Conservation (phyloP, 345 rosid species). For the Chamaenerion angustifolium region DNA sequence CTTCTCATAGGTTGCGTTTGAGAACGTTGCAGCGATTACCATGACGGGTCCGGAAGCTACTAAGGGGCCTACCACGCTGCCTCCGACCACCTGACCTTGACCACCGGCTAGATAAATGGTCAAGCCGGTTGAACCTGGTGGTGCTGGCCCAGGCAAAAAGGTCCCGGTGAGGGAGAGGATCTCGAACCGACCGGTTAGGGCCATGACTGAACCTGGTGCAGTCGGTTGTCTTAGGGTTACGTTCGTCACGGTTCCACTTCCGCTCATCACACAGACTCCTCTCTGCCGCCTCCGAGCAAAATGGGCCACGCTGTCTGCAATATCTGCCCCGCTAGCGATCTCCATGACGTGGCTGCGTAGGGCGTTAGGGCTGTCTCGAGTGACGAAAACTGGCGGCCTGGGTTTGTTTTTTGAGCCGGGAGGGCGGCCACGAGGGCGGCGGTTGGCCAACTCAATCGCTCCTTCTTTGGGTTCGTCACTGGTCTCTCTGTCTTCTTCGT, state of each 20-base stretch:
- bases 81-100: constrained; percentile 51
- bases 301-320: constrained; percentile 42
- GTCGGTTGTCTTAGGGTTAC: constrained; percentile 43
- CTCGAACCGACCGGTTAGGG: constrained; percentile 49
- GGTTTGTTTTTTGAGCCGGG: constrained; percentile 52
- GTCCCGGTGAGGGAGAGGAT: constrained; percentile 47
- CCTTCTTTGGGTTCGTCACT: constrained; percentile 48
- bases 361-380: constrained; percentile 49
- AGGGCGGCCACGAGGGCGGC: constrained; percentile 43
- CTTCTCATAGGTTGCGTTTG: constrained; percentile 50
- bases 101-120: constrained; percentile 47
- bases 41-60: constrained; percentile 47
- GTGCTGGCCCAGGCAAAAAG: constrained; percentile 42
- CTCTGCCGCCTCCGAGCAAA: constrained; percentile 42
- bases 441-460: constrained; percentile 22
- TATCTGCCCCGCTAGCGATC: constrained; percentile 34
- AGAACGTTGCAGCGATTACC: constrained; percentile 46
- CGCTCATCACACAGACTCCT: constrained; percentile 45
- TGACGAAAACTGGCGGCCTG: constrained; percentile 41
- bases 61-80: constrained; percentile 41
- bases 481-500: constrained; percentile 27
- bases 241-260: constrained; percentile 40
- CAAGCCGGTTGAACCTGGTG: constrained; percentile 43
- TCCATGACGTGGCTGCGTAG: constrained; percentile 52
- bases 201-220: constrained; percentile 36